Percentiles rank a stretch among this genome's conserved stretches.
phyloP scores from a whole-genome alignment of 2,329 filamentous ascomycete genomes.

The Delphinella strobiligena region DNA sequence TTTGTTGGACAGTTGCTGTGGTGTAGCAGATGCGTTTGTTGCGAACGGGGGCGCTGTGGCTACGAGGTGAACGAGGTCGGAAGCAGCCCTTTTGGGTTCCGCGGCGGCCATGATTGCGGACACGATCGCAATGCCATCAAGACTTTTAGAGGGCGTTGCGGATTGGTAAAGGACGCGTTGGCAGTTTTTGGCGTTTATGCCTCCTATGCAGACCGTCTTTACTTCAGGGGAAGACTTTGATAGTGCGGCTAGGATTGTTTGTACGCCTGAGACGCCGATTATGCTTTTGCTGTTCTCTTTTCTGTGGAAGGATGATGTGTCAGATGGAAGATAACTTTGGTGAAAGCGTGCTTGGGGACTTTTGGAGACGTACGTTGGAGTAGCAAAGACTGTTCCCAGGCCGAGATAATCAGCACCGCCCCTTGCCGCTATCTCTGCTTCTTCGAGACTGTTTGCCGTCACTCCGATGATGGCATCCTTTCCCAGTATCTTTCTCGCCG shows the following conservation, averaged over 20 bases:
- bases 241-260: slow-evolving; percentile 53
- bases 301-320: slow-evolving; percentile 37
- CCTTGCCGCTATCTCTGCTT: slow-evolving; percentile 59
- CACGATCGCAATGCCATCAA: slow-evolving; percentile 79
- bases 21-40: slow-evolving; percentile 6
- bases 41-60: slow-evolving; percentile 26
- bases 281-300: slow-evolving; percentile 81
- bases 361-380: slow-evolving; percentile 50
- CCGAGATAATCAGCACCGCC: slow-evolving; percentile 84
- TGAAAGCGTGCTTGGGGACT: slow-evolving; percentile 3
- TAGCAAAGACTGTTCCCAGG: slow-evolving; percentile 81
- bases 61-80: slow-evolving; percentile 46
- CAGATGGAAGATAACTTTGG: slow-evolving; percentile 22
- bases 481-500: slow-evolving; percentile 63
- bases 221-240: slow-evolving; percentile 30
- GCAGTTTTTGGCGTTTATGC: slow-evolving; percentile 66
- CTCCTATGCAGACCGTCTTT: slow-evolving; percentile 74
- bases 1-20: slow-evolving; percentile 18
- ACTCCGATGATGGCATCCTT: slow-evolving; percentile 74
- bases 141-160: slow-evolving; percentile 39
- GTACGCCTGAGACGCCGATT: slow-evolving; percentile 61
- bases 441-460: slow-evolving; percentile 62
- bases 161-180: slow-evolving; percentile 65
- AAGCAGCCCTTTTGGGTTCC: slow-evolving; percentile 53
- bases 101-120: slow-evolving; percentile 71